Evolutionary conservation across 345 rosid species (phyloP).

Genomic region (Salix udensis): DNA sequence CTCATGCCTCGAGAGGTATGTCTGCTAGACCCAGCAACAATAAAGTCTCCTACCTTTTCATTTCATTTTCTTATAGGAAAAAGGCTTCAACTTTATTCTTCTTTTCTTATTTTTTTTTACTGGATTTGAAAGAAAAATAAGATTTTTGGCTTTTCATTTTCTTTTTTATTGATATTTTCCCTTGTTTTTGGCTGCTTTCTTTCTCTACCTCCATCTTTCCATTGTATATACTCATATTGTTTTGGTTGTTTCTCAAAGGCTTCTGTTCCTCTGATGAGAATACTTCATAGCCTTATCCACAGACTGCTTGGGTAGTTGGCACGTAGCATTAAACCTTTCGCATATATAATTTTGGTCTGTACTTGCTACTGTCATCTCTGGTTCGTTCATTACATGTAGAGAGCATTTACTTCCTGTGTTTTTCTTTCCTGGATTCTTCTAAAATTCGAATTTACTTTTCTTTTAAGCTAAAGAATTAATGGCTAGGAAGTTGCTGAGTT

Average conservation of each 20-base stretch:
- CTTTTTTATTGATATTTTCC: constrained; percentile 18
- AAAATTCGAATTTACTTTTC: constrained; percentile 6
- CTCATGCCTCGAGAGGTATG: constrained; percentile 99
- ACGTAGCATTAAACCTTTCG: constrained; percentile 9
- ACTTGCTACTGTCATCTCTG: constrained; percentile 17
- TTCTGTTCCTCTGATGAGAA: constrained; percentile 6
- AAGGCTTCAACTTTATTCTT: constrained; percentile 6
- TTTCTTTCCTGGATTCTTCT: constrained; percentile 26
- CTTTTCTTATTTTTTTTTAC: constrained; percentile 3
- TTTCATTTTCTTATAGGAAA: constrained; percentile 11
- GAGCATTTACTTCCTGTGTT: constrained; percentile 16
- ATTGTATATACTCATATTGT: neutral
- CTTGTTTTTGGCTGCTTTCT: constrained; percentile 19
- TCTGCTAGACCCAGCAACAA: constrained; percentile 36
- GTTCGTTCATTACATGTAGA: constrained; percentile 1
- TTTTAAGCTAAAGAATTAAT: neutral
- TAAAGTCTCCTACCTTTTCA: constrained; percentile 40
- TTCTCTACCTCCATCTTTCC: neutral
- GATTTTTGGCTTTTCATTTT: constrained; percentile 20
- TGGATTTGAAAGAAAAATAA: neutral
- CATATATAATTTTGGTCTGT: neutral
- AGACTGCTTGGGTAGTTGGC: neutral
- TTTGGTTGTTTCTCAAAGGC: neutral
- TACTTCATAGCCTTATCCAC: constrained; percentile 25
- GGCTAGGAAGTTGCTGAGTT: constrained; percentile 12